A percentile compares a stretch with the other conserved stretches of the same genome.
Conservation (phyloP, 176 grass and related monocot species). For the Hsuehochloa calcarea region DNA sequence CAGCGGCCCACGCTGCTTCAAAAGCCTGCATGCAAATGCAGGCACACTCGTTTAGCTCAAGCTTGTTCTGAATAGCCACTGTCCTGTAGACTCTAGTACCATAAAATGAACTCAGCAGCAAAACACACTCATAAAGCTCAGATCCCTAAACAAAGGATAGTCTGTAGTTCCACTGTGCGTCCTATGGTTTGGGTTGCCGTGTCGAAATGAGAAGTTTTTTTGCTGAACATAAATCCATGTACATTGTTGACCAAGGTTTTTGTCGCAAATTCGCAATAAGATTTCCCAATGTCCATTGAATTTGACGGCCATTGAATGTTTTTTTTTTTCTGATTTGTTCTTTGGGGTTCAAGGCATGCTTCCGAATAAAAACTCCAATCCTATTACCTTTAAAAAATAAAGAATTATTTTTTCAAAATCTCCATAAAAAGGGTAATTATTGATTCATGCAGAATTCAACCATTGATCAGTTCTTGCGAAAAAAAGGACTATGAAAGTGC, state of each 20-base stretch:
- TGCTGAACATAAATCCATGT: not conserved
- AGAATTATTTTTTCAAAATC: not conserved
- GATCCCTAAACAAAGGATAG: constrained; percentile 12
- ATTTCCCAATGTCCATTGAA: not conserved
- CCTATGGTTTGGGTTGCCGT: not conserved
- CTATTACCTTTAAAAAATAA: not conserved
- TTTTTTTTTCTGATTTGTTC: not conserved
- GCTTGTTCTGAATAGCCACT: constrained; percentile 11
- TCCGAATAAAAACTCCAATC: not conserved
- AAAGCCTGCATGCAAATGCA: constrained; percentile 58
- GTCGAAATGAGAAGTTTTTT: not conserved
- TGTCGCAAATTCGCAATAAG: not conserved
- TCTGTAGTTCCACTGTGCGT: constrained; percentile 7
- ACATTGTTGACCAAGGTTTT: constrained; percentile 5
- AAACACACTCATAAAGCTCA: constrained; percentile 13
- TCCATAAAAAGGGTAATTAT: not conserved
- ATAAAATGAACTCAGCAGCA: not conserved
- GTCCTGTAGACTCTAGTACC: not conserved
- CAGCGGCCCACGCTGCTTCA: constrained; percentile 81
- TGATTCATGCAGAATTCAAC: not conserved
- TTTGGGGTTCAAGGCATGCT: not conserved
- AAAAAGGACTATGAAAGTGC: not conserved
- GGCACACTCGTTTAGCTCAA: constrained; percentile 15
- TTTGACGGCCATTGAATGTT: not conserved
- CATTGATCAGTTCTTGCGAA: not conserved